Evolutionary conservation across 768 basidiomycete genomes (phyloP), one percentile per base, ranked within the genome.

Genomic region (Pleurotus tuber-regium): DNA sequence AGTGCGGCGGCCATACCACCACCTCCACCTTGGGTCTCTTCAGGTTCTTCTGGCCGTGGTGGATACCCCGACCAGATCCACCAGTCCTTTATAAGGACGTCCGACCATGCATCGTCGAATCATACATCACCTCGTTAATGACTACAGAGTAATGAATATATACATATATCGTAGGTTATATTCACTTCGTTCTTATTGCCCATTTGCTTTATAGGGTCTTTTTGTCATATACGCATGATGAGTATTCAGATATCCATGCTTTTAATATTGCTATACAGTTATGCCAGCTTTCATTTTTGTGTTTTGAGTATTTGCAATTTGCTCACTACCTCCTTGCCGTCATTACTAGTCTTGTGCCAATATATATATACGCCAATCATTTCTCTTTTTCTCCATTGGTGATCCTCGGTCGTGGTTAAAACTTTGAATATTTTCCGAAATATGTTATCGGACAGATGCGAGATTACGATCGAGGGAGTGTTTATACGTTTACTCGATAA

Each of bases 11-110:
- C 43, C 16, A 29, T 56, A 40, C 60, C 60, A 6, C 57, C 61
- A 24, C 57, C 63, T 26, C 59, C 61, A 11, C 52, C 56, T 29
- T 63, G 63, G 61, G 51, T 42, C 9, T 10, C 61, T 50, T 14
- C 44, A 55, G 56, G 66, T 52, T 50, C 65, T 31, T 40, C 59
- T 51, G 50, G 54, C 31, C 53, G 65, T 39, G n/a, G n/a, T n/a
- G 50, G 56, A 43, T 67, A 59, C 47, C 59, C 62, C 26, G 63
- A 65, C 40, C 61, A 73, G 7, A 65, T 71, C 36, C 74, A 76
- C 25, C 77, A 77, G 52, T 76, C 76, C 18, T 79, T 78, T 57
- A 68, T 78, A 61, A 68, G 76, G 14, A 68, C 72, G 28, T 72
- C 76, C 36, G 76, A 76, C 14, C 49, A 54, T 42, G 52, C 35